A percentile compares a stretch with the other conserved stretches of the same genome.
phyloP scores from a whole-genome alignment of 2,329 filamentous ascomycete species.

The Diplodia mutila region DNA sequence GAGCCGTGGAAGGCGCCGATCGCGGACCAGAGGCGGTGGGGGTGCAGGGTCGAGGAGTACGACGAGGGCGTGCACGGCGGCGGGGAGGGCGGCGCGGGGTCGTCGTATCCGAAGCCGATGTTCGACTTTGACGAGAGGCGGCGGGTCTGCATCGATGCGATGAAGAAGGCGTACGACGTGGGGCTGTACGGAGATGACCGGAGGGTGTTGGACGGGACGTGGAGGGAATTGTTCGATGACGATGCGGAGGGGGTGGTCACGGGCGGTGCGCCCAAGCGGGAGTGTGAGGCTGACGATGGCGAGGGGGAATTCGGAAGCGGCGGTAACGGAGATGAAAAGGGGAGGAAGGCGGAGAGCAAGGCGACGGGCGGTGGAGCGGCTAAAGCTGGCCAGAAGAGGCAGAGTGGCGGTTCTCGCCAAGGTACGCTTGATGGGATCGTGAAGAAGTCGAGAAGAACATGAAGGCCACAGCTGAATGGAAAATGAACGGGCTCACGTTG shows the following conservation, averaged over 20 bases:
- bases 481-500: no score
- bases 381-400: slow-evolving; percentile 9
- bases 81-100: slow-evolving; percentile 37
- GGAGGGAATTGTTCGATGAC: slow-evolving; percentile 55
- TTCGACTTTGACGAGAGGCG: slow-evolving; percentile 72
- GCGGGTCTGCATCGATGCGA: slow-evolving; percentile 64
- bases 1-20: slow-evolving; percentile 77
- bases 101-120: slow-evolving; percentile 72
- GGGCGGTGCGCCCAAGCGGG: slow-evolving; percentile 45
- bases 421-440: slow-evolving; percentile 27
- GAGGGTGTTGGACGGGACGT: slow-evolving; percentile 64
- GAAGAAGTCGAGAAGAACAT: slow-evolving; percentile 26
- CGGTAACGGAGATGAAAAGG: background rate
- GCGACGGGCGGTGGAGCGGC: background rate
- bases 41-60: slow-evolving; percentile 62
- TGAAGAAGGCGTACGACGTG: slow-evolving; percentile 72
- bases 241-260: slow-evolving; percentile 51
- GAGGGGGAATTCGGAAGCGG: no score
- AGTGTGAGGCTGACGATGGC: background rate
- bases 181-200: slow-evolving; percentile 67
- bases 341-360: background rate
- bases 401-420: slow-evolving; percentile 1
- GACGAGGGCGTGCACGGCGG: slow-evolving; percentile 34
- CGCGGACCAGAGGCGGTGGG: slow-evolving; percentile 69
- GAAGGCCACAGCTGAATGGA: background rate